A percentile compares a stretch with the other conserved stretches of the same genome.
Conservation (phyloP, 225 moss, liverwort and hornwort genomes). For the Climacium dendroides region DNA sequence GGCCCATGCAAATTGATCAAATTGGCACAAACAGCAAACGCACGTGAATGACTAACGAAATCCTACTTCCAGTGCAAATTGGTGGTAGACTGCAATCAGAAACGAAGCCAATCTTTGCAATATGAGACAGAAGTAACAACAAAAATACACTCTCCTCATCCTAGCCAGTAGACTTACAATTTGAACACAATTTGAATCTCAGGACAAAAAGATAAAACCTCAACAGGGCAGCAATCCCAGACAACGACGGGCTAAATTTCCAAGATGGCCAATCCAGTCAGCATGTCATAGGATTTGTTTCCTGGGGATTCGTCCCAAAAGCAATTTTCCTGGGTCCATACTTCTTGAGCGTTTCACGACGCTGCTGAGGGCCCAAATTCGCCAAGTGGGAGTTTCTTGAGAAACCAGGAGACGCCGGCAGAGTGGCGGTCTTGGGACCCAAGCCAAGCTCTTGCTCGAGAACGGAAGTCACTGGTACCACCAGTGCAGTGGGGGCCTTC, state of each 20-base stretch:
- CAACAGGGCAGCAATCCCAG: background rate
- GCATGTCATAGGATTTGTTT: background rate
- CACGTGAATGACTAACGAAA: background rate
- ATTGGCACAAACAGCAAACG: background rate
- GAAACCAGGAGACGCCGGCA: background rate
- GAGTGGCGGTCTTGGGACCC: background rate
- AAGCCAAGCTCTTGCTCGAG: background rate
- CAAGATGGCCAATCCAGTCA: background rate
- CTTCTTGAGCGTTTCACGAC: background rate
- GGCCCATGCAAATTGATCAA: background rate
- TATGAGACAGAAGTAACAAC: background rate
- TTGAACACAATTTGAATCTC: background rate
- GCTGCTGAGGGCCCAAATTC: background rate
- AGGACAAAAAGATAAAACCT: background rate
- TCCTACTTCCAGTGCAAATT: background rate
- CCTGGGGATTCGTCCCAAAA: background rate
- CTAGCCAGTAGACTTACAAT: too few relatives aligned
- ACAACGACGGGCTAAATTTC: background rate
- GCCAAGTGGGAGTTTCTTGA: slow-evolving; percentile 17
- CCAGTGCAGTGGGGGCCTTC: background rate
- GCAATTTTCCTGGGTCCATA: slow-evolving; percentile 5
- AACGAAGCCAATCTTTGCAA: background rate
- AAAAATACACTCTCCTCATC: background rate
- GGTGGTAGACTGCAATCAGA: background rate
- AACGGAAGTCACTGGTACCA: background rate